These are phyloP conservation scores for Ophiocordyceps camponoti-saundersi DNA, from an alignment of 2,329 filamentous ascomycete species.

Conservation along the genomic window DNA sequence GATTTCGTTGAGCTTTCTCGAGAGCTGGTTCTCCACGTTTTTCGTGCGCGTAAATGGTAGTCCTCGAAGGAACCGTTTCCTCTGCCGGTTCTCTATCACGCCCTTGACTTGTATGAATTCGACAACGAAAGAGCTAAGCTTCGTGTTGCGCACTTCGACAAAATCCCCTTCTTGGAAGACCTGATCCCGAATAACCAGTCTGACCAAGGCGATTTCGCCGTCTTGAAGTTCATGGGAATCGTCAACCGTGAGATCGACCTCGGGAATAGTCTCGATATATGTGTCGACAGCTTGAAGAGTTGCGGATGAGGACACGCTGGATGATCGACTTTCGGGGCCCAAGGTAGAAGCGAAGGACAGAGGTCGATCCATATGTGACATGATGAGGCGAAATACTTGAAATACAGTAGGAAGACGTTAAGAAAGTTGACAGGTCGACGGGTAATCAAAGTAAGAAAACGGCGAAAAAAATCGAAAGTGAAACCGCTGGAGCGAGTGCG, in stretches of 20 bases:
- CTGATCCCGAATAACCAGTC: slow-evolving; percentile 2
- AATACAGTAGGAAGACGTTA: not conserved
- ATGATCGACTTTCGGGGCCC: not conserved
- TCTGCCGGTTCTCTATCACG: slow-evolving; percentile 15
- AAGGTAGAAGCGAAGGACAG: no score
- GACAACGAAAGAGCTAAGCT: slow-evolving; percentile 9
- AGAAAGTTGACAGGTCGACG: not conserved
- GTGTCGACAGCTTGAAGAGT: not conserved
- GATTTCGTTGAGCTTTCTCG: slow-evolving; percentile 23
- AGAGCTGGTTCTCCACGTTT: slow-evolving; percentile 18
- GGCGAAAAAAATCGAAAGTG: not conserved
- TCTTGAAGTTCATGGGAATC: slow-evolving; percentile 4
- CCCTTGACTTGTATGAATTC: slow-evolving; percentile 23
- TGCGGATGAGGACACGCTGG: not conserved
- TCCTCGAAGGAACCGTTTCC: slow-evolving; percentile 17
- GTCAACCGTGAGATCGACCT: slow-evolving; percentile 16
- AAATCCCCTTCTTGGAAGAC: slow-evolving; percentile 9
- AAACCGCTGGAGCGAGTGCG: not conserved
- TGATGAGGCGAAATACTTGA: not conserved
- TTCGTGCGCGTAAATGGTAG: slow-evolving; percentile 18
- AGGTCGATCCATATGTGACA: not conserved
- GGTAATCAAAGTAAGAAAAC: not conserved
- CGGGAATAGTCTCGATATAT: not conserved
- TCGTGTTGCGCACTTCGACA: slow-evolving; percentile 10
- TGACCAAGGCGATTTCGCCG: slow-evolving; percentile 9